These are phyloP conservation scores for Paecilomyces sp. DNA, from an alignment of 2,329 filamentous ascomycete species.

Conservation along the genomic window DNA sequence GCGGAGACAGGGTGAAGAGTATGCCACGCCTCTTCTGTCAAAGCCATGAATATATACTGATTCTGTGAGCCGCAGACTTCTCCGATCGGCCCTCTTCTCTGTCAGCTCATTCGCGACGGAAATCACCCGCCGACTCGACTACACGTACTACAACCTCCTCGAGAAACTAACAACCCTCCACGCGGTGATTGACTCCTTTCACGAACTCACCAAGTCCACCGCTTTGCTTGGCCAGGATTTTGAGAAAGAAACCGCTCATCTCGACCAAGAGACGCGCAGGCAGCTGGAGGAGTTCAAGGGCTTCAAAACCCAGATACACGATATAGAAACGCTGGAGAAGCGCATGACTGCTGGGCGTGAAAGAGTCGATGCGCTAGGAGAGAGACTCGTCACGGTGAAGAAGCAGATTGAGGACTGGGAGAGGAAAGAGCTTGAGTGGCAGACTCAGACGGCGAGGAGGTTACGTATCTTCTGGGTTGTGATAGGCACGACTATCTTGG, in stretches of 20 bases:
- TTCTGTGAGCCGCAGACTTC: conserved; percentile 12
- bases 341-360: conserved; percentile 30
- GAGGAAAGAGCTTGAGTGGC: conserved; percentile 34
- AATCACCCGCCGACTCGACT: conserved; percentile 40
- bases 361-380: conserved; percentile 28
- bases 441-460: conserved; percentile 29
- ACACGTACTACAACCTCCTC: conserved; percentile 42
- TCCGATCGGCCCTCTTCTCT: conserved; percentile 26
- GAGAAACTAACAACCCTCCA: conserved; percentile 36
- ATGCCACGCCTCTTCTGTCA: conserved; percentile 35
- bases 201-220: conserved; percentile 31
- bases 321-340: conserved; percentile 28
- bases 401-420: conserved; percentile 37
- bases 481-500: conserved; percentile 16
- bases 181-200: conserved; percentile 33
- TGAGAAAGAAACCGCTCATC: conserved; percentile 23
- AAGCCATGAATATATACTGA: not conserved
- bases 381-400: conserved; percentile 32
- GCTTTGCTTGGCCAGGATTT: conserved; percentile 30
- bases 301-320: conserved; percentile 30
- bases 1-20: conserved; percentile 74
- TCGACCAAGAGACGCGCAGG: conserved; percentile 30
- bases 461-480: conserved; percentile 32
- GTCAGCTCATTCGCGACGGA: conserved; percentile 34
- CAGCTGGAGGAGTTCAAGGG: conserved; percentile 30